Conservation (phyloP, 2,329 filamentous ascomycete species). For the Fusarium mundagurra region DNA sequence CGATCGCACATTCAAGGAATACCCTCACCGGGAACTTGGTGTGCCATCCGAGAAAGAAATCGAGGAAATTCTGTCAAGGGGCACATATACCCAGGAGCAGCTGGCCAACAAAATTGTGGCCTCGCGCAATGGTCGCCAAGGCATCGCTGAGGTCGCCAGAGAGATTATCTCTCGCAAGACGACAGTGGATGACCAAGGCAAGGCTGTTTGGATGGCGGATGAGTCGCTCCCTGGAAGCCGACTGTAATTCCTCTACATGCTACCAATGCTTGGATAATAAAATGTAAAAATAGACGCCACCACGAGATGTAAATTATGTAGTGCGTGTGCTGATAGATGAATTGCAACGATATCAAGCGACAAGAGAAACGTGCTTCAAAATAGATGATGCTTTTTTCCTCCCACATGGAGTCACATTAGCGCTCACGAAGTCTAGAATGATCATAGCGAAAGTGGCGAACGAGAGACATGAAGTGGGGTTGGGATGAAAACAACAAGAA, state of each 20-base stretch:
- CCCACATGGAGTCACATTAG: slow-evolving; percentile 8
- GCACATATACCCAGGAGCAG: slow-evolving; percentile 59
- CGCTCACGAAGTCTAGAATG: slow-evolving; percentile 4
- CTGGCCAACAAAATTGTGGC: slow-evolving; percentile 71
- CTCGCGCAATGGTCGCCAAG: slow-evolving; percentile 71
- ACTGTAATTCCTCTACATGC: slow-evolving; percentile 41
- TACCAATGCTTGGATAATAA: slow-evolving; percentile 22
- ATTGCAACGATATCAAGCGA: slow-evolving; percentile 29
- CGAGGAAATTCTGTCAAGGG: slow-evolving; percentile 53
- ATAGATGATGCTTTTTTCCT: slow-evolving; percentile 16
- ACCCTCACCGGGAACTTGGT: slow-evolving; percentile 76
- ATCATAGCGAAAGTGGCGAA: slow-evolving; percentile 24
- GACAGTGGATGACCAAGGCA: slow-evolving; percentile 54
- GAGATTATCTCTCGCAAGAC: slow-evolving; percentile 76
- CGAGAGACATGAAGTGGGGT: slow-evolving; percentile 29
- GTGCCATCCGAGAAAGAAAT: slow-evolving; percentile 78
- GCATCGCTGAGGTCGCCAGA: slow-evolving; percentile 72
- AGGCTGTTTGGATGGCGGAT: slow-evolving; percentile 51
- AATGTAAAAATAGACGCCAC: slow-evolving; percentile 44
- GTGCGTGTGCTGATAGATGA: slow-evolving; percentile 42
- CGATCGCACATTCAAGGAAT: slow-evolving; percentile 71
- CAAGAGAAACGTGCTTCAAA: slow-evolving; percentile 8
- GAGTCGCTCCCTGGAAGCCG: slow-evolving; percentile 47
- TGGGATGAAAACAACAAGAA: slow-evolving; percentile 38
- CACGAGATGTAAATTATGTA: slow-evolving; percentile 26